phyloP scores from a whole-genome alignment of 2,329 filamentous ascomycete genomes.

The Neofusicoccum kwambonambiense region DNA sequence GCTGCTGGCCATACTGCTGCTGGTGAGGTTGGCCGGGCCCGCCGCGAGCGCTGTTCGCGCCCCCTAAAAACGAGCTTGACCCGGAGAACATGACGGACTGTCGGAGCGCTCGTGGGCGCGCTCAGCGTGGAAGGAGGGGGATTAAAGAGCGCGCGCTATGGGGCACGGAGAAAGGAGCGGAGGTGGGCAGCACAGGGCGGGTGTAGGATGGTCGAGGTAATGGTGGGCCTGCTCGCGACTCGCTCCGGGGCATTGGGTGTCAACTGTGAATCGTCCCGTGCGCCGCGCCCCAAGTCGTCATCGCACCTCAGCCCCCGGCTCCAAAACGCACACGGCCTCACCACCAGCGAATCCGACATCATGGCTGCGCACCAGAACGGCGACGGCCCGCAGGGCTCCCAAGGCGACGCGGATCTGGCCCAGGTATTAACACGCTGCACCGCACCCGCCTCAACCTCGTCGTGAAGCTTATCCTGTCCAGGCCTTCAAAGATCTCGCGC shows the following conservation, averaged over 20 bases:
- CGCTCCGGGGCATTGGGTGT: not conserved
- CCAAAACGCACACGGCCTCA: not conserved
- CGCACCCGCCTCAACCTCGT: not conserved
- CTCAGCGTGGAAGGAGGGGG: not conserved
- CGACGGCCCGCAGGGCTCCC: constrained; percentile 22
- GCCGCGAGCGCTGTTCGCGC: constrained; percentile 71
- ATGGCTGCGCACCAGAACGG: constrained; percentile 36
- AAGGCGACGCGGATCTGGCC: constrained; percentile 35
- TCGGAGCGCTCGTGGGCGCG: not conserved
- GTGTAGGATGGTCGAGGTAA: not conserved
- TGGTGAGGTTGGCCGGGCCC: constrained; percentile 49
- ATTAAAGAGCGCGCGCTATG: not conserved
- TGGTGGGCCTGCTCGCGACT: not conserved
- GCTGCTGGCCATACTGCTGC: constrained; percentile 54
- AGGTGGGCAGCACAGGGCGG: not conserved
- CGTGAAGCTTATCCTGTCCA: constrained; percentile 24
- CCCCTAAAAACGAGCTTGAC: constrained; percentile 81
- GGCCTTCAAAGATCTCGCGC: constrained; percentile 52
- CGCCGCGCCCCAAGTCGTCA: not conserved
- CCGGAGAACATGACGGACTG: constrained; percentile 74
- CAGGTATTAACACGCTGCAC: constrained; percentile 25
- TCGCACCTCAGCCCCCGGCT: not conserved
- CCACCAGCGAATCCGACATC: constrained; percentile 10
- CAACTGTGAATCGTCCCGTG: not conserved
- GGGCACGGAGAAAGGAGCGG: constrained; percentile 3